Conservation (phyloP, 352 stramenopile genomes). For the Globisporangium parvum region DNA sequence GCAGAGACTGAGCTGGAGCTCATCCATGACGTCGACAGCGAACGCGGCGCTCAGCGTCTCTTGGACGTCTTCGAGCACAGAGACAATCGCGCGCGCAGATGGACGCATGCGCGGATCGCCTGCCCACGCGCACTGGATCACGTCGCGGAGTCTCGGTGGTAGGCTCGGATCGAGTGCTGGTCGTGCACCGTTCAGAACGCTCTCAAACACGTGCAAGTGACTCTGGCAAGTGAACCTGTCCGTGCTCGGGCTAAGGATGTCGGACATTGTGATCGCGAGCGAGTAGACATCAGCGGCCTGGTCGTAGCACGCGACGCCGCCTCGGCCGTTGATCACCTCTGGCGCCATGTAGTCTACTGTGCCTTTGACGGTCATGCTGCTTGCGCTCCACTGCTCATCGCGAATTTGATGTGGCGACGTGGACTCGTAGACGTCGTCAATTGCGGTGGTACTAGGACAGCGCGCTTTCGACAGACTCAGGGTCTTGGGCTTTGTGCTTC, state of each 20-base stretch:
- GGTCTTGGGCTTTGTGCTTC: no score
- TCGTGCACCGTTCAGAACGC: constrained; percentile 31
- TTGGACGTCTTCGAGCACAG: constrained; percentile 21
- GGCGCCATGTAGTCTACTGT: constrained; percentile 81
- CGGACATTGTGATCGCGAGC: constrained; percentile 72
- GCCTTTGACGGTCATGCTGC: constrained; percentile 54
- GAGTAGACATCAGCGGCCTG: constrained; percentile 72
- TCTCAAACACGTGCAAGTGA: constrained; percentile 33
- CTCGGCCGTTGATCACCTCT: constrained; percentile 75
- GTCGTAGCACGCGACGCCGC: constrained; percentile 39
- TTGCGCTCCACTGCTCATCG: constrained; percentile 1
- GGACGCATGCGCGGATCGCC: constrained; percentile 10
- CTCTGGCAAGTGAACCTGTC: constrained; percentile 42
- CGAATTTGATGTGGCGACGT: no score
- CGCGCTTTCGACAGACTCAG: no score
- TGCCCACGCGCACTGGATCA: constrained; percentile 20
- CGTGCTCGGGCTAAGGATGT: constrained; percentile 46
- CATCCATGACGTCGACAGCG: constrained; percentile 18
- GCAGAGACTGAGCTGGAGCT: not conserved
- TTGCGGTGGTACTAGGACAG: not conserved
- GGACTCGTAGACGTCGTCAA: not conserved
- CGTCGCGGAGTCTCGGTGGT: constrained; percentile 10
- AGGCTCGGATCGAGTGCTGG: constrained; percentile 13
- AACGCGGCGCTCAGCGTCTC: constrained; percentile 13
- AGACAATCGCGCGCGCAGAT: constrained; percentile 20